Evolutionary conservation across 2,329 filamentous ascomycete genomes (phyloP), one percentile per base, ranked within the genome.

Genomic region (Phaeosphaeriaceae sp.): DNA sequence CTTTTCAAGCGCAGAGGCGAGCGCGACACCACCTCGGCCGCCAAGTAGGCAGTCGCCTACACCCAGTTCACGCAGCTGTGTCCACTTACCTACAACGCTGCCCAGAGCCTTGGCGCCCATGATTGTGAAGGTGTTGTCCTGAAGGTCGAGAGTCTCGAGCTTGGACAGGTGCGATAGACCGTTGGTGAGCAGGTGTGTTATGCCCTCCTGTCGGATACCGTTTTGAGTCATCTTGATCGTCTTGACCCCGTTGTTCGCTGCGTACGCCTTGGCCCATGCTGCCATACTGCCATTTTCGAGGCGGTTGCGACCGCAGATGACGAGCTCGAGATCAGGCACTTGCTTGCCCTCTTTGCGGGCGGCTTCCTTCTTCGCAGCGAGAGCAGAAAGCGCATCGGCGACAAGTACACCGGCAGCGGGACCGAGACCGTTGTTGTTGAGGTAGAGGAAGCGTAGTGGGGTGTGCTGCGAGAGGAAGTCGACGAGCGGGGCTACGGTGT

Each of bases 191-290:
- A 99, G 83, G 65, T 90, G 86, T 48, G 89, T 89, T 72, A 98
- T 95, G 60, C 95, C 95, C 78, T 98, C 93, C 75, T 94, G 92
- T 45, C 95, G 87, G 68, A 99, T 99, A 52, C 95, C 95, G 77
- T 99, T 98, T 80, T 98, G 95, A 24, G 96, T 92, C 95, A 99
- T 98, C 84, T 94, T 96, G 68, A 99, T 87, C 58, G 88, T 88
- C 79, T 89, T 91, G 63, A 99, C 86, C 56, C 90, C 89, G 65
- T 86, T 81, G 74, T 98, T 92, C 57, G 94, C 89, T 70, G 88
- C 88, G 78, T 92, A 97, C 1, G 92, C 86, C 76, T 90, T 91
- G 44, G 93, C 93, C 95, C 95, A 99, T 0, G 94, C 93, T 15
- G 87, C 88, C 95, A 99, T 99, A 75, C 90, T 95, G 67, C 94